Evolutionary conservation across 1,284 basidiomycete species (phyloP).

Genomic region (Heterobasidion irregulare): DNA sequence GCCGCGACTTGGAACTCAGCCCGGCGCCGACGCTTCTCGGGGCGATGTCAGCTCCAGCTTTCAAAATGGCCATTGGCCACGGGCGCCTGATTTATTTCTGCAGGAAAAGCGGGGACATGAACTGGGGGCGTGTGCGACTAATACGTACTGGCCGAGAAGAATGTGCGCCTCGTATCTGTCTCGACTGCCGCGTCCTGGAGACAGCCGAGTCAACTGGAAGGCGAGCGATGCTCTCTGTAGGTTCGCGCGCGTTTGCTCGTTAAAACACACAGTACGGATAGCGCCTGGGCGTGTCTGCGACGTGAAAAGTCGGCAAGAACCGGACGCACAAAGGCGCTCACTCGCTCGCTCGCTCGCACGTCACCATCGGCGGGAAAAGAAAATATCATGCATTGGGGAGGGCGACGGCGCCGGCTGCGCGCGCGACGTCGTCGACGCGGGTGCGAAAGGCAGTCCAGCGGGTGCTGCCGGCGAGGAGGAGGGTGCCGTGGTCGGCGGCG

Average conservation of each 20-base stretch:
- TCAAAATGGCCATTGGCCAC: no score
- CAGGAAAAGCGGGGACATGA: no score
- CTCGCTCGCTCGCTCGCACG: not conserved
- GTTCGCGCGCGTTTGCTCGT: slow-evolving; percentile 27
- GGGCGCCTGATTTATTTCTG: no score
- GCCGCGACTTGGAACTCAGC: no score
- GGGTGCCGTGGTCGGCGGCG: slow-evolving; percentile 41
- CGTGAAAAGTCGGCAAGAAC: not conserved
- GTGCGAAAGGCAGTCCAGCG: slow-evolving; percentile 62
- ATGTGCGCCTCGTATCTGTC: slow-evolving; percentile 89
- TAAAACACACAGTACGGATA: slow-evolving; percentile 6
- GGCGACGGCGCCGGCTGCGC: slow-evolving; percentile 37
- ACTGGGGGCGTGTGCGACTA: no score
- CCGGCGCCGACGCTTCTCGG: no score
- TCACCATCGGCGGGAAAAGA: not conserved
- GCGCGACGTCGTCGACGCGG: slow-evolving; percentile 64
- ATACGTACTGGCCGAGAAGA: no score
- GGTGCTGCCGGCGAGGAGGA: slow-evolving; percentile 50
- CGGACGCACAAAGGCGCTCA: no score
- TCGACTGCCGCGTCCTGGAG: slow-evolving; percentile 51
- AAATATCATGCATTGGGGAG: slow-evolving; percentile 6
- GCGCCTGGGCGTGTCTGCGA: not conserved
- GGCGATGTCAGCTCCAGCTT: no score
- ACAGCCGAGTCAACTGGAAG: slow-evolving; percentile 75
- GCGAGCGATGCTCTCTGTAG: slow-evolving; percentile 41